Evolutionary conservation across 768 basidiomycete genomes (phyloP), one percentile per base, ranked within the genome.

Genomic region (Podaxis pistillaris): DNA sequence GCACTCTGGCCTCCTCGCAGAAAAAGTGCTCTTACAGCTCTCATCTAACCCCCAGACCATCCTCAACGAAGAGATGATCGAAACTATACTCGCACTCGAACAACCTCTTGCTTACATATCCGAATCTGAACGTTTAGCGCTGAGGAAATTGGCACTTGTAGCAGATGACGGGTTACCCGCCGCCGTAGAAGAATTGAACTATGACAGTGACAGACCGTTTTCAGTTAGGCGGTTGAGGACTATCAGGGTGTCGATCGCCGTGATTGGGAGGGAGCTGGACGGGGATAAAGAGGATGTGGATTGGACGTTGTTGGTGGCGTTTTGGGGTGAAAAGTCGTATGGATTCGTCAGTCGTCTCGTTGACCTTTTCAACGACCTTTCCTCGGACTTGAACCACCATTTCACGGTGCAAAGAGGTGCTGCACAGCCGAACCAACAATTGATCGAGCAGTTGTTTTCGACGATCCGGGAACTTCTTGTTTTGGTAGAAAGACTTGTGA

Each of bases 101-200:
- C 81, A 81, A 5, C 86, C 87, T 1, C 78, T 89, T 30, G 83
- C 85, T 7, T 83, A 76, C 66, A 90, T 91, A 55, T 78, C 81
- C 0, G 84, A 88, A 40, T 77, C 82, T 28, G 88, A 90, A 59
- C 77, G 84, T 11, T 72, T 83, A 28, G 78, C 82, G 7, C 76
- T 93, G 69, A 81, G 82, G 24, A 82, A 86, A 66, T 77, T 86
- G 12, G 89, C 90, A 0, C 73, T 80, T 26, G 83, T 93, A n/a
- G 87, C 84, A 0, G 84, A 90, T 37, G 85, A 89, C 60, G 90
- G 90, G 1, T 68, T 91, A 2, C 68, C 79, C 0, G 83, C 84
- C 19, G 89, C 87, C 1, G 73, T 90, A 12, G 86, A 87, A 52
- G 87, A 90, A 68, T 72, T 92, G 28, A 66, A 79, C 56, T 79